These are phyloP conservation scores for Toxicodendron radicans DNA, from an alignment of 345 rosid species.

Conservation along the genomic window DNA sequence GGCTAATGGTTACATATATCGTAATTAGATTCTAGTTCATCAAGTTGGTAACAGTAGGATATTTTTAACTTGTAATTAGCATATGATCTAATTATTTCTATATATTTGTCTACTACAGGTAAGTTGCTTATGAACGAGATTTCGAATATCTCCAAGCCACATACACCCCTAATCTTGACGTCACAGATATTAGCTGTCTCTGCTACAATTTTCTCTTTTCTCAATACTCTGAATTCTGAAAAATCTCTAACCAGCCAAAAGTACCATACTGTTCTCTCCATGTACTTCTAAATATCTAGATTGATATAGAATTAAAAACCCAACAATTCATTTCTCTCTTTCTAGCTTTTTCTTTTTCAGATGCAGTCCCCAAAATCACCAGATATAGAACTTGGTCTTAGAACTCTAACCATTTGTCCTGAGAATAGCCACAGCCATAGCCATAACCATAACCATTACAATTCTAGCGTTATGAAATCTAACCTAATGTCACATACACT, in stretches of 20 bases:
- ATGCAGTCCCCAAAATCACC: conserved; percentile 21
- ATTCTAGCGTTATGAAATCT: conserved; percentile 26
- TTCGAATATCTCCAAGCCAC: conserved; percentile 22
- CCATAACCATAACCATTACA: conserved; percentile 10
- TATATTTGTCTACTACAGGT: conserved; percentile 2
- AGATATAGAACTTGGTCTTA: background rate
- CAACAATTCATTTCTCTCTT: background rate
- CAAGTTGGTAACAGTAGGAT: too few relatives aligned
- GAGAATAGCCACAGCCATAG: background rate
- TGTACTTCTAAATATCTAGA: background rate
- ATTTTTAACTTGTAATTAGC: background rate
- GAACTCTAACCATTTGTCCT: conserved; percentile 14
- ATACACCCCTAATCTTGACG: conserved; percentile 27
- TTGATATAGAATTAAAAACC: background rate
- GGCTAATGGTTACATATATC: too few relatives aligned
- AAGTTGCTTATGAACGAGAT: conserved; percentile 3
- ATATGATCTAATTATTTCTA: background rate
- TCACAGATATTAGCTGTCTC: conserved; percentile 41
- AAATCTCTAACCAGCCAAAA: background rate
- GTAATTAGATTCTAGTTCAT: too few relatives aligned
- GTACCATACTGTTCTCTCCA: background rate
- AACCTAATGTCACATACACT: conserved; percentile 30
- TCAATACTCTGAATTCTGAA: background rate
- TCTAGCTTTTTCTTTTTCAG: background rate
- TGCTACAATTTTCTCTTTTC: conserved; percentile 26